Evolutionary conservation across 192 early-diverging fungal genomes (phyloP), one percentile per base, ranked within the genome.

Genomic region (Geosiphon pyriformis): DNA sequence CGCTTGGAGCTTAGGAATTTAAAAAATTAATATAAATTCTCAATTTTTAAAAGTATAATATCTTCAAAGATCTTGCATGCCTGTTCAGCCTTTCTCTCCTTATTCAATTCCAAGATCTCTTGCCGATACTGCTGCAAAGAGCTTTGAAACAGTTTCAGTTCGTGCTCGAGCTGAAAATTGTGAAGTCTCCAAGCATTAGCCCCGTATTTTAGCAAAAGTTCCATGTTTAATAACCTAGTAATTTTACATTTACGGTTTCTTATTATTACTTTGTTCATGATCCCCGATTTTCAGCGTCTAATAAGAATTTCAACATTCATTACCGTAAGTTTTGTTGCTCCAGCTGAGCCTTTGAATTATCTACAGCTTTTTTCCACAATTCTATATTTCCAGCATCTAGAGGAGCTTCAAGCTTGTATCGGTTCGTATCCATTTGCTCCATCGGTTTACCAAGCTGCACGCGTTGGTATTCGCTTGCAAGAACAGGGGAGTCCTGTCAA

Each of bases 141-240:
- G 23, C 71, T 72, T 67, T 76, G 69, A 46, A 80, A 55, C 18
- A 73, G 65, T 8, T 65, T 65, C 2, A 84, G 56, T 34, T 75
- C 49, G 22, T 60, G 64, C 48, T 84, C 80, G 54, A 81, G 25
- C 30, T 84, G 82, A 50, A 75, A 84, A 54, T 84, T 84, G 26
- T 84, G 82, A 48, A 82, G 59, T 56, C 77, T 78, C 82, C 82
- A 84, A 0, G 82, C 76, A 74, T 84, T 84, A 31, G 71, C 69
- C 23, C 82, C 82, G 55, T 78, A 83, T 52, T 81, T 81, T 67
- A 74, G 75, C 2, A 83, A 64, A 17, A 83, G 54, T 33, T 81
- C 82, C 57, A 83, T 49, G 61, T 83, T 78, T 46, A 75, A 70
- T 54, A 65, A 68, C 35, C 74, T 75, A 55, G 8, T 20, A 0